Percentiles rank a stretch among this genome's conserved stretches.
Conservation (phyloP, 129 eudicot genomes). For the Lactuca sativa region DNA sequence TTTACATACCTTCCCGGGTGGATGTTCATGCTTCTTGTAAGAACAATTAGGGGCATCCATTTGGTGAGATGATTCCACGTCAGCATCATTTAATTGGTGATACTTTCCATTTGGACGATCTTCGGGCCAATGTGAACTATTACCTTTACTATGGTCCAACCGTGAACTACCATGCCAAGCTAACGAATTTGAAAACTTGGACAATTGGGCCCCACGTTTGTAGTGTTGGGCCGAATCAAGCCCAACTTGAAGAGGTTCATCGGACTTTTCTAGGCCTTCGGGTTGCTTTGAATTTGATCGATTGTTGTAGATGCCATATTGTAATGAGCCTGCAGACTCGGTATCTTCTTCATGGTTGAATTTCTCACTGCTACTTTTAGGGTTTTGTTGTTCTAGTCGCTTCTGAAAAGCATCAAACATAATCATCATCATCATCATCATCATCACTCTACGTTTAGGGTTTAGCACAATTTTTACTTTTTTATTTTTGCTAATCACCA, state of each 20-base stretch:
- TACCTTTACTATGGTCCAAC: slow-evolving; percentile 57
- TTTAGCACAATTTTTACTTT: not conserved
- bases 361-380: slow-evolving; percentile 65
- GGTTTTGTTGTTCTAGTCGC: slow-evolving; percentile 54
- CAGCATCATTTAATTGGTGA: slow-evolving; percentile 51
- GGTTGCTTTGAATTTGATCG: slow-evolving; percentile 39
- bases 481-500: too few species aligned
- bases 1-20: slow-evolving; percentile 40
- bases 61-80: slow-evolving; percentile 54
- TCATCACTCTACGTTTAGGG: not conserved
- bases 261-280: slow-evolving; percentile 7
- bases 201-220: slow-evolving; percentile 54
- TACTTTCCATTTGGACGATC: slow-evolving; percentile 44
- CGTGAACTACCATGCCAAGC: slow-evolving; percentile 71
- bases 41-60: not conserved
- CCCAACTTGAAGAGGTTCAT: slow-evolving; percentile 33
- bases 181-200: slow-evolving; percentile 71
- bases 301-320: slow-evolving; percentile 30
- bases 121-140: slow-evolving; percentile 54
- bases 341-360: slow-evolving; percentile 59
- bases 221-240: slow-evolving; percentile 50
- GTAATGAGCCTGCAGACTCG: slow-evolving; percentile 43
- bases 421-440: slow-evolving; percentile 12
- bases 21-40: too few species aligned
- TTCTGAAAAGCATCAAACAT: slow-evolving; percentile 45